Percentiles rank a stretch among this genome's conserved stretches.
phyloP scores from a whole-genome alignment of 306 rosid species.

The Comarum palustre region DNA sequence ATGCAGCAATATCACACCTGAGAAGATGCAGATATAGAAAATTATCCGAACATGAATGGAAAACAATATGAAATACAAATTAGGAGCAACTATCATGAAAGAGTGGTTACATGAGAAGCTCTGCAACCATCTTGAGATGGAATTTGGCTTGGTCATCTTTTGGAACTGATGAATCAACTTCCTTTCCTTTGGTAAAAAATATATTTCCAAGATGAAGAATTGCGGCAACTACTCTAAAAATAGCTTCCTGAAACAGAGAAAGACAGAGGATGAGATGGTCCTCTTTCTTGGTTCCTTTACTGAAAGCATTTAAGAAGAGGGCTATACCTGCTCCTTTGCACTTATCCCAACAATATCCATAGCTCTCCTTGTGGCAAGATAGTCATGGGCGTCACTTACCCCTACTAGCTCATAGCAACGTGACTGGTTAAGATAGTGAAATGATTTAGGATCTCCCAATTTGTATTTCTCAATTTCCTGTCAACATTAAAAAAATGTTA shows the following conservation, averaged over 20 bases:
- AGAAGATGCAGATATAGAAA: conserved; percentile 29
- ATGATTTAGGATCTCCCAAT: conserved; percentile 77
- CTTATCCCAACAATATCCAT: conserved; percentile 97
- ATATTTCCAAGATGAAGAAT: conserved; percentile 92
- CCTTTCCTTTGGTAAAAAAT: conserved; percentile 77
- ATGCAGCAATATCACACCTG: conserved; percentile 71
- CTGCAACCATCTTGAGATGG: conserved; percentile 79
- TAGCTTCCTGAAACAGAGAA: conserved; percentile 68
- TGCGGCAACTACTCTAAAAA: conserved; percentile 92
- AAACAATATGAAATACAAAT: conserved; percentile 16
- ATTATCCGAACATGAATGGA: conserved; percentile 24
- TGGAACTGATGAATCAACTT: conserved; percentile 83
- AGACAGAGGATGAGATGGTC: conserved; percentile 30
- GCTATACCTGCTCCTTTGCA: conserved; percentile 83
- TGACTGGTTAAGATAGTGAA: conserved; percentile 97
- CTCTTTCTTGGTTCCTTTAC: conserved; percentile 13
- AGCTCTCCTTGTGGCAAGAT: conserved; percentile 98
- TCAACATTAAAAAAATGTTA: conserved; percentile 22
- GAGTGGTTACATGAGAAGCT: conserved; percentile 79
- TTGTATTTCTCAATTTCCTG: conserved; percentile 97
- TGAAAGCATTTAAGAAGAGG: conserved; percentile 28
- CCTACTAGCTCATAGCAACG: conserved; percentile 81
- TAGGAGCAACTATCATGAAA: conserved; percentile 14
- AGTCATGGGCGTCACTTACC: conserved; percentile 80
- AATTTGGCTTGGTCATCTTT: conserved; percentile 84